Evolutionary conservation across 148 eudicot genomes (phyloP), one percentile per base, ranked within the genome.

Genomic region (Camellia japonica): DNA sequence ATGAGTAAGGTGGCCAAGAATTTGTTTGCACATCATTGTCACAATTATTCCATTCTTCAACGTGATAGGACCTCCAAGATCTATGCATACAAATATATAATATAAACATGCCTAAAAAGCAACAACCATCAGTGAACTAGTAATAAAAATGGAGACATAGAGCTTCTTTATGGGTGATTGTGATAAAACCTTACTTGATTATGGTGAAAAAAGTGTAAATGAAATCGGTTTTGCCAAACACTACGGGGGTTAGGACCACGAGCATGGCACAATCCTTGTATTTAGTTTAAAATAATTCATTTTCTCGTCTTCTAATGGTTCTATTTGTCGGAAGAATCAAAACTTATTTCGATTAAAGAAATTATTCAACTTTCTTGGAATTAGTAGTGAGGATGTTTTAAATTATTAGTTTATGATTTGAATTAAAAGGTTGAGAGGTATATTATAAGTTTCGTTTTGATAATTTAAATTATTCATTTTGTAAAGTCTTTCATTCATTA

Each of bases 21-120:
- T 68, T 68, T 68, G 72, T 68, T 42, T 44, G 52, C 23, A 43
- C 72, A 42, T 46, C 72, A 16, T 68, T 68, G 72, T 68, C 72
- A 14, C 72, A 6, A 43, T 41, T 43, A 68, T 43, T 4, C 52
- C 7, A 61, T n/a, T 7, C 51, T 68, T 6, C 2, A 16, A 43
- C 3, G 52, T 5, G 14, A 2, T 68, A 43, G 51, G 72, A 47
- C 72, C 72, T 14, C 72, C 51, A 68, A 68, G 20, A 2, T 18
- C 72, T 15, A 68, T 68, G 3, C 52, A 68, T 10, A 43, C n/a
- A 6, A 12, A 47, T 41, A 30, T 30, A 30, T 30, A 30, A 30
- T 30, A 30, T 30, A 1, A 30, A 47, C 49, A 68, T 68, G 72
- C 72, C 72, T 68, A 68, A 15, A 68, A 68, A 68, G 72, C 72